phyloP scores from a whole-genome alignment of 140 eudicot species.

The Flaveria floridana region DNA sequence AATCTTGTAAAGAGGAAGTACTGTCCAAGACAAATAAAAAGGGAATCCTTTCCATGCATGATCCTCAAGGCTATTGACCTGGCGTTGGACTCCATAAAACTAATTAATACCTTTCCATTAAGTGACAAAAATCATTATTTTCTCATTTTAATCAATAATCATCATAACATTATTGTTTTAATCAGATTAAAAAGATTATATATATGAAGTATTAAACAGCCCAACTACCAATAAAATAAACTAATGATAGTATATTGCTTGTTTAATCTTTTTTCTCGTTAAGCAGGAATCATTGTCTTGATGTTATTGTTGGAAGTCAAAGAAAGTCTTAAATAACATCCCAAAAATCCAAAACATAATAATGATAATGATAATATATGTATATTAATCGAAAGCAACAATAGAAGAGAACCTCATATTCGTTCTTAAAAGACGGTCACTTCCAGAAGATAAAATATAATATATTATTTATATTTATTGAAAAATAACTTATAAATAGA shows the following conservation, averaged over 20 bases:
- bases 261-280: not conserved
- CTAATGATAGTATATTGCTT: not conserved
- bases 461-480: too few relatives aligned
- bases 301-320: not conserved
- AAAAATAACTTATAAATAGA: too few relatives aligned
- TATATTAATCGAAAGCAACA: too few relatives aligned
- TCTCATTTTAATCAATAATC: not conserved
- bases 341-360: not conserved
- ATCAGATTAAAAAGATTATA: not conserved
- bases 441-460: too few relatives aligned
- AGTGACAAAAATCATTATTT: constrained; percentile 9
- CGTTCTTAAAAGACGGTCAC: too few relatives aligned
- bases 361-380: too few relatives aligned
- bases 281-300: not conserved
- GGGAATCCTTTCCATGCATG: not conserved
- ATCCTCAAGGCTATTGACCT: not conserved
- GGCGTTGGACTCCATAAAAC: constrained; percentile 10
- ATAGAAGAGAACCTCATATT: too few relatives aligned
- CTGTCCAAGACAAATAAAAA: constrained; percentile 6
- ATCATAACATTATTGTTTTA: not conserved
- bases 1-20: not conserved
- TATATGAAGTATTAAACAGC: not conserved
- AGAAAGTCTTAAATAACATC: not conserved
- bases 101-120: not conserved
- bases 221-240: not conserved